These are phyloP conservation scores for Yarrowia sp. DNA, from an alignment of 805 yeast species.

Conservation along the genomic window DNA sequence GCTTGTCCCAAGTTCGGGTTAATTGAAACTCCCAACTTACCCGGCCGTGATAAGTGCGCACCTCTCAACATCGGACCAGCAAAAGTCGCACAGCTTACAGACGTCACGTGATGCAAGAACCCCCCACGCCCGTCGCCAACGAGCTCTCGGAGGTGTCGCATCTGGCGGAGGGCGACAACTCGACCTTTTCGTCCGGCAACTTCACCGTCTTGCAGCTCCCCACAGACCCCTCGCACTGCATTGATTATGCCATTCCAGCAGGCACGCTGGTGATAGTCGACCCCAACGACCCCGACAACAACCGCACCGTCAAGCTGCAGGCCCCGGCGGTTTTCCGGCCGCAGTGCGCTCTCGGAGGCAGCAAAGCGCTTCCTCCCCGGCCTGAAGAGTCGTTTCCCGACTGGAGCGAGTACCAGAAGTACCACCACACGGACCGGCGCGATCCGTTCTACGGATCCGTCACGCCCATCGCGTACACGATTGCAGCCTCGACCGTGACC, in stretches of 20 bases:
- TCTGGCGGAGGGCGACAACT: slow-evolving; percentile 2
- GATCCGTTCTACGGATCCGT: slow-evolving; percentile 39
- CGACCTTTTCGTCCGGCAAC: neutral
- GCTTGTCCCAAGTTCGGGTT: too few relatives aligned
- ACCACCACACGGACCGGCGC: slow-evolving; percentile 12
- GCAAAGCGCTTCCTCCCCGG: neutral
- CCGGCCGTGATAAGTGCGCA: neutral
- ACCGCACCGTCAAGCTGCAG: slow-evolving; percentile 21
- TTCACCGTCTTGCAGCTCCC: slow-evolving; percentile 12
- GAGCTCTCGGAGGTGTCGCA: slow-evolving; percentile 19
- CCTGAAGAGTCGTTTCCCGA: slow-evolving; percentile 2
- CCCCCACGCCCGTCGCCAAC: slow-evolving; percentile 5
- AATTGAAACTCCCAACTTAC: neutral
- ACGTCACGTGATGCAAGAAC: slow-evolving; percentile 1
- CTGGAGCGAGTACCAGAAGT: slow-evolving; percentile 18
- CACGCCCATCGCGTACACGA: slow-evolving; percentile 38
- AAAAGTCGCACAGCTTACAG: too few relatives aligned
- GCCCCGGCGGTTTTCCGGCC: slow-evolving; percentile 26
- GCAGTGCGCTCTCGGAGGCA: neutral
- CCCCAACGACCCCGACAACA: slow-evolving; percentile 20
- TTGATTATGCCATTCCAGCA: slow-evolving; percentile 27
- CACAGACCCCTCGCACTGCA: slow-evolving; percentile 17
- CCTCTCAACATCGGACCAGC: too few relatives aligned
- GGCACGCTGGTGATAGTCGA: slow-evolving; percentile 27
- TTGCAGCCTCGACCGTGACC: slow-evolving; percentile 42